Evolutionary conservation across 495 filamentous ascomycete species (phyloP).

Genomic region (Ascodesmis nigricans): DNA sequence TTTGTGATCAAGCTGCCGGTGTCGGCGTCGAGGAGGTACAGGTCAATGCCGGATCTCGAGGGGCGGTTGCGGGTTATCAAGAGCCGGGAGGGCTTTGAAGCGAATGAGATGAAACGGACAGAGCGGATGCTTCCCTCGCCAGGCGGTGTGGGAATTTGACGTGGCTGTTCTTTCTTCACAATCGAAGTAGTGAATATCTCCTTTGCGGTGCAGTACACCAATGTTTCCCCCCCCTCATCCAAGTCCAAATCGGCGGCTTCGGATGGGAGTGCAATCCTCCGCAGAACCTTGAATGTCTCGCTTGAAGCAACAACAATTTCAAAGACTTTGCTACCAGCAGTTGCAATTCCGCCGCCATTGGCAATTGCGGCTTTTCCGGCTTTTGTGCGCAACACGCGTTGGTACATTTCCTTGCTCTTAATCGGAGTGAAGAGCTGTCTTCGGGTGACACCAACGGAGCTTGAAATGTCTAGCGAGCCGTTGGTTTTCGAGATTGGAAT

Average conservation of each 20-base stretch:
- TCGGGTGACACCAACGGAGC: too few species aligned
- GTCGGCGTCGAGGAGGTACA: slow-evolving; percentile 36
- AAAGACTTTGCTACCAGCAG: slow-evolving; percentile 26
- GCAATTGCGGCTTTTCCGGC: slow-evolving; percentile 26
- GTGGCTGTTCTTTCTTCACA: too few species aligned
- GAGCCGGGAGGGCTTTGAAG: slow-evolving; percentile 29
- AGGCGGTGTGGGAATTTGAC: slow-evolving; percentile 11
- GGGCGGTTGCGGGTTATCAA: slow-evolving; percentile 32
- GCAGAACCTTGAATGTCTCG: slow-evolving; percentile 39
- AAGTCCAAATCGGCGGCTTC: slow-evolving; percentile 53
- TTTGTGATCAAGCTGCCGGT: slow-evolving; percentile 28
- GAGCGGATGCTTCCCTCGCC: slow-evolving; percentile 33
- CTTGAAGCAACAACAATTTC: slow-evolving; percentile 66
- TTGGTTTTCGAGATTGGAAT: slow-evolving; percentile 26
- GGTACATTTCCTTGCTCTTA: slow-evolving; percentile 14
- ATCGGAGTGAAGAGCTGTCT: slow-evolving; percentile 12
- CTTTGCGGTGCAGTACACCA: slow-evolving; percentile 58
- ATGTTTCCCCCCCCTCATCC: slow-evolving; percentile 32
- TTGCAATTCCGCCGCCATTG: slow-evolving; percentile 22
- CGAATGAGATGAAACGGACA: slow-evolving; percentile 58
- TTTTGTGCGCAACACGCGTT: slow-evolving; percentile 37
- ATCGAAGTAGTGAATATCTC: slow-evolving; percentile 37
- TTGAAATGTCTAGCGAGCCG: slow-evolving; percentile 9
- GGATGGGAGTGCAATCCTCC: slow-evolving; percentile 38
- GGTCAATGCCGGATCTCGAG: slow-evolving; percentile 39